A percentile compares a stretch with the other conserved stretches of the same genome.
Evolutionary conservation across 495 filamentous ascomycete genomes (phyloP).

Genomic region (Neurospora pannonica): DNA sequence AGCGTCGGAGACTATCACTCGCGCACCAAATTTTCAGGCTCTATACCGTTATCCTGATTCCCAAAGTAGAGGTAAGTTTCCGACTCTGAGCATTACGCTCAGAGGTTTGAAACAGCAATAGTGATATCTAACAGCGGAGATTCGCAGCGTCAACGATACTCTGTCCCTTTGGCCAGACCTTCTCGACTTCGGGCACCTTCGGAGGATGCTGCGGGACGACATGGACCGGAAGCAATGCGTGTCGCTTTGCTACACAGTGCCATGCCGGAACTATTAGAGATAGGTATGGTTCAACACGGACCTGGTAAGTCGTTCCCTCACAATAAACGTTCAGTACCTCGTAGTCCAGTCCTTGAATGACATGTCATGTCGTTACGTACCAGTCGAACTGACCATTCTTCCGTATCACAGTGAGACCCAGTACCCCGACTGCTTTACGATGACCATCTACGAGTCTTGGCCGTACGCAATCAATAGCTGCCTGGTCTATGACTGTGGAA

Average conservation of each 20-base stretch:
- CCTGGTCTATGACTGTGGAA: slow-evolving; percentile 5
- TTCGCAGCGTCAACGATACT: background rate
- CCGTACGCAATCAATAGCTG: slow-evolving; percentile 6
- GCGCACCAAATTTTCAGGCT: background rate
- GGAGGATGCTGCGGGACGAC: background rate
- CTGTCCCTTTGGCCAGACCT: background rate
- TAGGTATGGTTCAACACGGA: background rate
- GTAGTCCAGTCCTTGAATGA: background rate
- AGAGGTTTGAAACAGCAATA: background rate
- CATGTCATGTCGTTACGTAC: background rate
- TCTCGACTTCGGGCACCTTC: background rate
- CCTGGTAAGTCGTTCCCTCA: background rate
- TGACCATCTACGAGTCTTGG: slow-evolving; percentile 9
- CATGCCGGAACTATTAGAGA: background rate
- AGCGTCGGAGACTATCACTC: background rate
- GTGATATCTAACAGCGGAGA: background rate
- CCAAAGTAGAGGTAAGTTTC: background rate
- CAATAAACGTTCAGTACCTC: too few relatives aligned
- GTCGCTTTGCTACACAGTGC: background rate
- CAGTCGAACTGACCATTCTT: background rate
- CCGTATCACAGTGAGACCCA: background rate
- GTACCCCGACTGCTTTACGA: slow-evolving; percentile 5
- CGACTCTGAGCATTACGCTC: background rate
- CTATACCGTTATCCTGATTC: background rate
- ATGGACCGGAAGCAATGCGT: background rate